Evolutionary conservation across 106 monocot species (phyloP).

Genomic region (Phalaenopsis aphrodite): DNA sequence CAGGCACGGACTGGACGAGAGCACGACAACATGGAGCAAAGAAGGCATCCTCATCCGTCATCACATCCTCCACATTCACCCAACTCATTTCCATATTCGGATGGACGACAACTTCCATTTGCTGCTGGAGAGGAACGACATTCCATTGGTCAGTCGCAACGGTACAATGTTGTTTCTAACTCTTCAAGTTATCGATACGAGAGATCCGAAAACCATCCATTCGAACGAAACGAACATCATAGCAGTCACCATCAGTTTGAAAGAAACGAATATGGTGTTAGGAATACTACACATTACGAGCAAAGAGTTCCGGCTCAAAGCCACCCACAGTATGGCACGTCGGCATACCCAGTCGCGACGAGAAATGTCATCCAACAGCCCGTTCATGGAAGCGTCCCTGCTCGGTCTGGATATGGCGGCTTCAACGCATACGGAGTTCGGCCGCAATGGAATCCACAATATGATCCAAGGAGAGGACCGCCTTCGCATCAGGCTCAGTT

Average conservation of each 20-base stretch:
- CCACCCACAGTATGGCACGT: constrained; percentile 16
- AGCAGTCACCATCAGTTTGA: constrained; percentile 6
- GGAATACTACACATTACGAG: constrained; percentile 18
- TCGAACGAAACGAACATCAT: constrained; percentile 20
- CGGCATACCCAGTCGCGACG: constrained; percentile 1
- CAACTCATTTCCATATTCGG: constrained; percentile 10
- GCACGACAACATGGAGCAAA: neutral
- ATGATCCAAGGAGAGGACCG: constrained; percentile 15
- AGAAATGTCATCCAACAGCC: constrained; percentile 10
- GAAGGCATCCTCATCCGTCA: constrained; percentile 16
- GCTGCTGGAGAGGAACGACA: constrained; percentile 14
- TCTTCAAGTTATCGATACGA: constrained; percentile 27
- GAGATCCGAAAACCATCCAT: constrained; percentile 11
- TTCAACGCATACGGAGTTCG: constrained; percentile 18
- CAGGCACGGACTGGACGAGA: constrained; percentile 15
- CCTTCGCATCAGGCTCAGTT: constrained; percentile 1
- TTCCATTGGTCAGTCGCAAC: constrained; percentile 13
- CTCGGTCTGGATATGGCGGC: constrained; percentile 14
- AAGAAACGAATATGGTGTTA: neutral
- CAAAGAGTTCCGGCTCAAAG: constrained; percentile 11
- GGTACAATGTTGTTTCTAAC: constrained; percentile 1
- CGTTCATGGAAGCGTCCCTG: constrained; percentile 9
- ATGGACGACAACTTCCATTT: constrained; percentile 25
- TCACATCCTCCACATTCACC: constrained; percentile 8
- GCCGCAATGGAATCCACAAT: constrained; percentile 26